These are phyloP conservation scores for Plantago major DNA, from an alignment of 257 asterid genomes.

Conservation along the genomic window DNA sequence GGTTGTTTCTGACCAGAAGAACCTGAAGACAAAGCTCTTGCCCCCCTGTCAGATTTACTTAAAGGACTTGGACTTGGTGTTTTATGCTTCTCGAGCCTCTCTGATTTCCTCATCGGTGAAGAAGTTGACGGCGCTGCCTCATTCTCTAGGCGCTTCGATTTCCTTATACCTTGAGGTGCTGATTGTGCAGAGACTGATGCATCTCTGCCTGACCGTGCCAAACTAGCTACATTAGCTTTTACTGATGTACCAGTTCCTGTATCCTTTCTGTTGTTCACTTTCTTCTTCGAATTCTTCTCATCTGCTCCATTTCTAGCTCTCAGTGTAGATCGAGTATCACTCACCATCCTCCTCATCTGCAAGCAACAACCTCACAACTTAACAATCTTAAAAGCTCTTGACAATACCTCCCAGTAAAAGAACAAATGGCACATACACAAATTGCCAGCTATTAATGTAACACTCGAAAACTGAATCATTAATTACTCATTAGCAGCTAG, in stretches of 20 bases:
- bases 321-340: constrained; percentile 14
- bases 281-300: constrained; percentile 17
- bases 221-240: constrained; percentile 21
- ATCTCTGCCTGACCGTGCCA: constrained; percentile 25
- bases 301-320: constrained; percentile 12
- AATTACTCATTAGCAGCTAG: too few species aligned
- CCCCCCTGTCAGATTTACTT: constrained; percentile 44
- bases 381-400: background rate
- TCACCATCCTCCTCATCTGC: constrained; percentile 22
- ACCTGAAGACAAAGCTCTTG: constrained; percentile 26
- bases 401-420: background rate
- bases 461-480: too few species aligned
- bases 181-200: constrained; percentile 25
- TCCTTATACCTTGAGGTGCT: constrained; percentile 34
- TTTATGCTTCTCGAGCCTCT: constrained; percentile 26
- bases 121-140: constrained; percentile 23
- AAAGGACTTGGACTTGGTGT: constrained; percentile 34
- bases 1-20: constrained; percentile 29
- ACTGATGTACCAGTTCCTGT: constrained; percentile 13
- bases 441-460: too few species aligned
- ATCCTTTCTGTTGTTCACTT: constrained; percentile 15
- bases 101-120: constrained; percentile 29
- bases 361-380: background rate
- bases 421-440: background rate
- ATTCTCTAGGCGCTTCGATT: constrained; percentile 38